Evolutionary conservation across 176 grass and related monocot species (phyloP).

Genomic region (Lolium perenne): DNA sequence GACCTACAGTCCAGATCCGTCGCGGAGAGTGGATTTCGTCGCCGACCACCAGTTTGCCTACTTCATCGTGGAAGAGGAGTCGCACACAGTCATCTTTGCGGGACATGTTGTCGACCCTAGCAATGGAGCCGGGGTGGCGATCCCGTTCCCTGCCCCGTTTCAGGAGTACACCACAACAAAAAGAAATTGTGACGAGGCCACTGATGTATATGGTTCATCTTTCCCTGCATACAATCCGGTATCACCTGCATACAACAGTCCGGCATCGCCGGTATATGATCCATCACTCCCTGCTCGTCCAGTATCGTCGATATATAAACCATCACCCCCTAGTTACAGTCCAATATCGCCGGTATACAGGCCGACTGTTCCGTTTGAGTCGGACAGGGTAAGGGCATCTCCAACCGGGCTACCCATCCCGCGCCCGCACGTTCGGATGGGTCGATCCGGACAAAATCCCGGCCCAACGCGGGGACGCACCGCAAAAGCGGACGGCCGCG

Average conservation of each 20-base stretch:
- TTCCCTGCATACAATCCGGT: not conserved
- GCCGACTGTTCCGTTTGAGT: not conserved
- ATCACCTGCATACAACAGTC: not conserved
- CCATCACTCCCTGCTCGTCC: not conserved
- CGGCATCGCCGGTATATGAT: not conserved
- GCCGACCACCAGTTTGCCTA: slow-evolving; percentile 16
- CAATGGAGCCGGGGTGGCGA: not conserved
- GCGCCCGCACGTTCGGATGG: too few relatives aligned
- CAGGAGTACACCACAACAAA: not conserved
- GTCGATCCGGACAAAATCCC: too few relatives aligned
- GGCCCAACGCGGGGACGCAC: too few relatives aligned
- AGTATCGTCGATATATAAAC: not conserved
- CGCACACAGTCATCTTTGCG: not conserved
- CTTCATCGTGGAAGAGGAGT: not conserved
- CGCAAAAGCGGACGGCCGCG: too few relatives aligned
- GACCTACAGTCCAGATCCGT: not conserved
- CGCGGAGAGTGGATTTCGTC: not conserved
- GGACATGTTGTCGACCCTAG: not conserved
- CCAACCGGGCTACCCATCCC: too few relatives aligned
- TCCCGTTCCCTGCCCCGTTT: slow-evolving; percentile 3
- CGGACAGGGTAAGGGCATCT: too few relatives aligned
- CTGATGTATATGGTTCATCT: not conserved
- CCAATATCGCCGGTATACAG: not conserved
- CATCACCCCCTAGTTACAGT: not conserved
- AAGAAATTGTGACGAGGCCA: not conserved